Base-by-base conservation (phyloP, 768 basidiomycete genomes). In the Auricularia sp. region DNA sequence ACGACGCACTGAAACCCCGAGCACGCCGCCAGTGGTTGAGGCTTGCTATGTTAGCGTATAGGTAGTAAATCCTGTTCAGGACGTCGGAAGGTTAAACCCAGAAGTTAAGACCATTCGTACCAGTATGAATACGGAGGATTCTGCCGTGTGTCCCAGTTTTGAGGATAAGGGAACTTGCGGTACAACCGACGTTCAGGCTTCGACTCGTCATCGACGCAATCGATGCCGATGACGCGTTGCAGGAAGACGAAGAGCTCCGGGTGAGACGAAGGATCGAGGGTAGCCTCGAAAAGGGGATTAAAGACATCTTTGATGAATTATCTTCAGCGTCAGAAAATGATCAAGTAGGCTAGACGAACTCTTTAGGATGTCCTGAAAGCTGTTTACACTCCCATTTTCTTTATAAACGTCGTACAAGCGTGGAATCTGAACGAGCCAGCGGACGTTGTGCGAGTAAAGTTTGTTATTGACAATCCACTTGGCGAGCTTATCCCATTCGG, bases 151-250 rank as follows among this genome's bases (percentile, higher is more conserved):
- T 94, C 83, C 97, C 97, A 99, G 47, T 92, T 77, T 47, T 84
- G 81, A 2, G 97, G 95, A 67, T 89, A 92, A 0, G 95, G 95
- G 78, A 91, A 97, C 73, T 97, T 98, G 71, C 87, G 89, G 72
- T 97, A 90, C 56, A 97, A 86, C 34, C 97, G 80, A 64, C 93
- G 79, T 74, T 99, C 97, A 0, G 85, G 79, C 76, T 98, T 98
- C 2, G 91, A 94, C 76, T 99, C 97, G 70, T 99, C 97, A 69
- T 99, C 97, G 23, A 99, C 97, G n/a, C 89, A 94, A 70, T 98
- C 97, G 71, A 99, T 97, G 4, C 97, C 97, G 62, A 98, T 75
- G 5, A 98, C 94, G 4, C 97, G 87, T 74, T 97, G 94, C 39
- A 99, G 77, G 78, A 99, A 95, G 42, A 96, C 80, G 72, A 98